Evolutionary conservation across 2,329 filamentous ascomycete genomes (phyloP).

Genomic region (Penicillium sp.): DNA sequence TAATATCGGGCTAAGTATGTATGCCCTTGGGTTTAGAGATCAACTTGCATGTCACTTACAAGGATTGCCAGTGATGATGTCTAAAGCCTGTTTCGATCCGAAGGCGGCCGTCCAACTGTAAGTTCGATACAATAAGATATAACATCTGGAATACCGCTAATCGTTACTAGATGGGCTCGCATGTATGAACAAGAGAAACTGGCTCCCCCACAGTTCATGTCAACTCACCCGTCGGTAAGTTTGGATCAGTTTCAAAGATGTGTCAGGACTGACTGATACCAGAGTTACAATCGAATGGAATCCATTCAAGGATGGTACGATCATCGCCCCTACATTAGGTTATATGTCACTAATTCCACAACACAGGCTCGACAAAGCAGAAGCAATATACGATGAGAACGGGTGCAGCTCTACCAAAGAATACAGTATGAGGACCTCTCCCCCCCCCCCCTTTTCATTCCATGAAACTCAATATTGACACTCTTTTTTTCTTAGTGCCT

Average conservation of each 20-base stretch:
- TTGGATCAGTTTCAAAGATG: neutral
- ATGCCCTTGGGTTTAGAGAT: neutral
- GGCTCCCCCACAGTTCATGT: constrained; percentile 56
- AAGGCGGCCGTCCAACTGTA: constrained; percentile 54
- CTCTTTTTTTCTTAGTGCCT: constrained; percentile 17
- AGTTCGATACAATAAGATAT: constrained; percentile 13
- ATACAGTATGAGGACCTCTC: constrained; percentile 31
- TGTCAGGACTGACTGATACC: constrained; percentile 2
- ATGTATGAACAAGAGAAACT: constrained; percentile 51
- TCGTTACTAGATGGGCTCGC: constrained; percentile 45
- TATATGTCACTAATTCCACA: constrained; percentile 14
- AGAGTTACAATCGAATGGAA: constrained; percentile 55
- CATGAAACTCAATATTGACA: constrained; percentile 2
- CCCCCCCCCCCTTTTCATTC: too few species aligned
- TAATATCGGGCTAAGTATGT: constrained; percentile 56
- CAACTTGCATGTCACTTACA: constrained; percentile 13
- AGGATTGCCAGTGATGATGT: constrained; percentile 56
- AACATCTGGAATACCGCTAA: constrained; percentile 3
- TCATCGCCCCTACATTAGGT: neutral
- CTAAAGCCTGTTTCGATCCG: constrained; percentile 60
- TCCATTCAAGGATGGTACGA: constrained; percentile 54
- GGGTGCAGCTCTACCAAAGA: constrained; percentile 35
- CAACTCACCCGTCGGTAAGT: constrained; percentile 57
- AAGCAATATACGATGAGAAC: constrained; percentile 39
- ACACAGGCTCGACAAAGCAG: constrained; percentile 41